Percentiles rank a stretch among this genome's conserved stretches.
Evolutionary conservation across 768 basidiomycete species (phyloP).

Genomic region (Phanerochaete sordida): DNA sequence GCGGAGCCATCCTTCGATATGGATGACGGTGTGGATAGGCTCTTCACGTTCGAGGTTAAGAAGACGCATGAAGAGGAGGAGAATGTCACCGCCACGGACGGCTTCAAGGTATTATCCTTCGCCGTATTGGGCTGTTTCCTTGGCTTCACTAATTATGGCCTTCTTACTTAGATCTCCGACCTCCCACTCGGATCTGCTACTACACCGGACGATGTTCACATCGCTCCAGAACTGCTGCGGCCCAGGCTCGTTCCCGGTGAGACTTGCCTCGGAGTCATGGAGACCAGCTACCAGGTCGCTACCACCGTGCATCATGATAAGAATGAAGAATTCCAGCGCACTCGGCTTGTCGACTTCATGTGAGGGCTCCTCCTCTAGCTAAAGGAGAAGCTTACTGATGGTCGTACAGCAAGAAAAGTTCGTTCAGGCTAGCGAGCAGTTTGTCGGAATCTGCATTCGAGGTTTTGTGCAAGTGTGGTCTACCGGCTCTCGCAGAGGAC

Average conservation of each 20-base stretch:
- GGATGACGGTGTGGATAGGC: constrained; percentile 39
- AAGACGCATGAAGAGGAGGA: constrained; percentile 57
- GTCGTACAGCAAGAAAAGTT: background rate
- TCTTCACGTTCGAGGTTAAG: constrained; percentile 51
- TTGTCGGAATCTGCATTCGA: background rate
- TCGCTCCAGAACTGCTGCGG: background rate
- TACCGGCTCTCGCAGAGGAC: background rate
- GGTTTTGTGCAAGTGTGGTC: background rate
- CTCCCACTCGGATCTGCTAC: background rate
- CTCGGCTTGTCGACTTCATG: background rate
- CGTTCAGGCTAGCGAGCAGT: background rate
- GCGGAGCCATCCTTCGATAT: constrained; percentile 23
- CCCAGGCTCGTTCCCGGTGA: constrained; percentile 12
- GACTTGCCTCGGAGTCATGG: constrained; percentile 2
- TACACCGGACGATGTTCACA: background rate
- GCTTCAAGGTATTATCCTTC: constrained; percentile 39
- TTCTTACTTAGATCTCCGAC: constrained; percentile 2
- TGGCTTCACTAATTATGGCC: background rate
- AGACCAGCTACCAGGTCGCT: background rate
- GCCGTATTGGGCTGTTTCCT: background rate
- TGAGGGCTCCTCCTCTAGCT: background rate
- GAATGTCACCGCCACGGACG: constrained; percentile 36
- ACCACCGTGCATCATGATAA: background rate
- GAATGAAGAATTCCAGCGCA: background rate
- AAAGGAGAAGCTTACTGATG: background rate